Evolutionary conservation across 2,329 filamentous ascomycete genomes (phyloP).

Genomic region (Ceratocystis eucalypticola): DNA sequence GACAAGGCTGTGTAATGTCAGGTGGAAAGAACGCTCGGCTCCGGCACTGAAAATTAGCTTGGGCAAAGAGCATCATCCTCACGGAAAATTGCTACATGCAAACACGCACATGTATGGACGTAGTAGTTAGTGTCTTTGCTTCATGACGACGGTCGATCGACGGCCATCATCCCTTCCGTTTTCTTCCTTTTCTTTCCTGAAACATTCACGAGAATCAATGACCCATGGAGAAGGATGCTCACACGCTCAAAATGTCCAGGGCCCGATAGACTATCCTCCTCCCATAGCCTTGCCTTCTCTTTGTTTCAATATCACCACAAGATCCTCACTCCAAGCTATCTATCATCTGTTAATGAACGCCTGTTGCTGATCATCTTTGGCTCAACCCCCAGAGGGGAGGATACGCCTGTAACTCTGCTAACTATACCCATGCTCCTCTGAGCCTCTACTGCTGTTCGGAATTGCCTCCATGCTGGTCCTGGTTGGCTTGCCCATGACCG

Average conservation of each 20-base stretch:
- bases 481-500: not conserved
- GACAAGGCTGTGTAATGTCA: not conserved
- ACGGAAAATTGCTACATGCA: not conserved
- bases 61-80: not conserved
- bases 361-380: not conserved
- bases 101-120: not conserved
- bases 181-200: conserved; percentile 3
- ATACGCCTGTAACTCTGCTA: not conserved
- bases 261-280: too few relatives aligned
- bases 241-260: not conserved
- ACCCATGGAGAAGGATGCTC: not conserved
- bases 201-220: not conserved
- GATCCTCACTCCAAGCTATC: not conserved
- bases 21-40: not conserved
- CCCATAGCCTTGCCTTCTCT: not conserved
- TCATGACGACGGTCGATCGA: conserved; percentile 1
- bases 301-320: not conserved
- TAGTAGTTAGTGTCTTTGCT: not conserved
- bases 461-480: conserved; percentile 5
- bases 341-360: not conserved
- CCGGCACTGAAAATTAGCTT: not conserved
- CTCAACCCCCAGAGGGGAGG: not conserved
- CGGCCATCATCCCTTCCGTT: not conserved
- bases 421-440: not conserved
- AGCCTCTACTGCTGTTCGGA: not conserved